Evolutionary conservation across 768 basidiomycete genomes (phyloP).

Genomic region (Termitomyces sp.): DNA sequence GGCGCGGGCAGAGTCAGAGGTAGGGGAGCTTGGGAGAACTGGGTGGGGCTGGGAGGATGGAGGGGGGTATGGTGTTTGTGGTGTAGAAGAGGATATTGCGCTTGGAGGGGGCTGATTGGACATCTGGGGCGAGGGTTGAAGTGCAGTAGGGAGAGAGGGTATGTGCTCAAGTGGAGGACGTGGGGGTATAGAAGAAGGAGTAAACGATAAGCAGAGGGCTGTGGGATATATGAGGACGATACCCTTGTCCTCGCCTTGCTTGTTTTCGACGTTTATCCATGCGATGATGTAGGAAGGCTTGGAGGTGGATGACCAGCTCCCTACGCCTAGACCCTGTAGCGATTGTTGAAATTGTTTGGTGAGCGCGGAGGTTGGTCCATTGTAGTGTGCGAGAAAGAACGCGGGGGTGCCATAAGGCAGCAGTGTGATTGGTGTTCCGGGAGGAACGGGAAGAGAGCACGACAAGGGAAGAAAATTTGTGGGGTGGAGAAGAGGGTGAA

Average conservation of each 20-base stretch:
- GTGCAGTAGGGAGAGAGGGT: conserved; percentile 60
- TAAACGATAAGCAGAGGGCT: conserved; percentile 47
- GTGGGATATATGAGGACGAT: conserved; percentile 71
- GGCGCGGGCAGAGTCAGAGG: conserved; percentile 29
- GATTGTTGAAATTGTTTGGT: conserved; percentile 61
- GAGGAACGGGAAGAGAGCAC: conserved; percentile 36
- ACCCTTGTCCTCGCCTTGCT: conserved; percentile 79
- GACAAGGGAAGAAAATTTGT: conserved; percentile 57
- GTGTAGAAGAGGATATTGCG: background rate
- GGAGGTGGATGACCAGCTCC: conserved; percentile 1
- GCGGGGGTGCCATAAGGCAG: conserved; percentile 72
- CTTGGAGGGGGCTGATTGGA: background rate
- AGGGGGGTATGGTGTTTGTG: background rate
- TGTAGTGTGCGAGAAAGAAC: conserved; percentile 67
- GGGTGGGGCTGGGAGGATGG: conserved; percentile 16
- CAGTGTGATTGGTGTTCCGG: conserved; percentile 66
- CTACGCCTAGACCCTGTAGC: conserved; percentile 57
- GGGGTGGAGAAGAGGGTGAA: conserved; percentile 59
- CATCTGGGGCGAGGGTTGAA: conserved; percentile 47
- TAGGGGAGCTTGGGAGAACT: conserved; percentile 27
- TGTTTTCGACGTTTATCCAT: conserved; percentile 74
- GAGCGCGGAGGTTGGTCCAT: conserved; percentile 60
- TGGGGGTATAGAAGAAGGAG: conserved; percentile 30
- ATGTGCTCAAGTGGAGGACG: conserved; percentile 47
- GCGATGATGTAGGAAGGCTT: conserved; percentile 46